Conservation (phyloP, 306 rosid genomes). For the Vigna mungo region DNA sequence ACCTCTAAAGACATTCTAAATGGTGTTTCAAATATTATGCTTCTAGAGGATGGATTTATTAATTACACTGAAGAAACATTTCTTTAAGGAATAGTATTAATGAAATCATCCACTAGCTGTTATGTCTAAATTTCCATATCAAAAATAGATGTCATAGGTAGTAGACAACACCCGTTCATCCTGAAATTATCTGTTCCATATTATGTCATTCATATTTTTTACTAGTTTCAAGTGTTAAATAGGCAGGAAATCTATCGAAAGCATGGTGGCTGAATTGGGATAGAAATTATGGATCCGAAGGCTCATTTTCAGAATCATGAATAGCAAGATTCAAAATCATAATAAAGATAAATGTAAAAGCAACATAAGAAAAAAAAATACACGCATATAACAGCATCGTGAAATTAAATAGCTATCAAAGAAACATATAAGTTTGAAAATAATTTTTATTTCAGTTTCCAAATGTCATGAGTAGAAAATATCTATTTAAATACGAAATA, state of each 20-base stretch:
- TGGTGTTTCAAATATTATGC: constrained; percentile 38
- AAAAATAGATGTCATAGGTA: constrained; percentile 3
- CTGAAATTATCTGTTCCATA: neutral
- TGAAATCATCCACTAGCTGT: constrained; percentile 35
- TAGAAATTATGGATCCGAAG: too few relatives aligned
- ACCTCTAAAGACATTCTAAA: constrained; percentile 9
- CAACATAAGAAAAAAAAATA: too few relatives aligned
- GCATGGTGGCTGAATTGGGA: too few relatives aligned
- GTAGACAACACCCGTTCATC: constrained; percentile 1
- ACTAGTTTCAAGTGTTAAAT: constrained; percentile 25
- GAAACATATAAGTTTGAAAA: too few relatives aligned
- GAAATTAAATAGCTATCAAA: too few relatives aligned
- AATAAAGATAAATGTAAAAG: too few relatives aligned
- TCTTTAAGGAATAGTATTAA: constrained; percentile 11
- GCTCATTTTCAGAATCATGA: too few relatives aligned
- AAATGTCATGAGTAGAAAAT: too few relatives aligned
- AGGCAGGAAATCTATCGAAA: constrained; percentile 14
- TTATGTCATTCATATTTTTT: neutral
- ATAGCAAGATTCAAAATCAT: too few relatives aligned
- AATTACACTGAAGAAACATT: constrained; percentile 12
- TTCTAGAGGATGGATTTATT: constrained; percentile 1
- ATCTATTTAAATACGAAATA: too few relatives aligned
- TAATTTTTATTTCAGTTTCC: too few relatives aligned
- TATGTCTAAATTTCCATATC: constrained; percentile 1
- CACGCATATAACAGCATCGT: too few relatives aligned